Base-by-base conservation (phyloP, 768 basidiomycete species). In the Solioccasus polychromus region DNA sequence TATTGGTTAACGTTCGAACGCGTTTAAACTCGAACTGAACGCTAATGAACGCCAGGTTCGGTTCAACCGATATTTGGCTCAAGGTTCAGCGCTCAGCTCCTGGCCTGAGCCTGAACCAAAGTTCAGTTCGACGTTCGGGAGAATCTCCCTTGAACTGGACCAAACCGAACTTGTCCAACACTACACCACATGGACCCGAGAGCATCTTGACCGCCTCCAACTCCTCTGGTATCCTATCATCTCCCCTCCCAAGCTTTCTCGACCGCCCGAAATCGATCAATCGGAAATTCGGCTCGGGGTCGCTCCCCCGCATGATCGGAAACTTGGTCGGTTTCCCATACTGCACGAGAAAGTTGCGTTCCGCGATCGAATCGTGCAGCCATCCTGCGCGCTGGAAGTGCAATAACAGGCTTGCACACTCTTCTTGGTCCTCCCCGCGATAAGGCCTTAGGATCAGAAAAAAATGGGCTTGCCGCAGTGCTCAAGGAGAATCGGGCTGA, bases 251-350 rank as follows among this genome's bases (percentile, higher is more conserved):
- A 19, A 29, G 49, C 45, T 23, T 43, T 20, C 17, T 49, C 46
- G 68, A 63, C 42, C 76, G 66, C 11, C 78, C 78, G 30, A 78
- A 77, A 53, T 79, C 78, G 42, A 79, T 76, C 48, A 79, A 40
- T 19, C 77, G 70, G 53, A 76, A 79, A 38, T 71, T 67, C 23
- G n/a, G 25, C 45, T 63, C 51, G 8, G 58, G 40, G 10, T 43
- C 18, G 1, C 0, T 0, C 4, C 22, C 0, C n/a, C 60, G 39
- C 7, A 45, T 15, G 24, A 50, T 7, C 26, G 53, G 63, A n/a
- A 47, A 59, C n/a, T 51, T 47, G 8, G 62, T 63, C 34, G 74
- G 64, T 19, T 71, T 72, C 3, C 76, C 75, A 0, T 53, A 55
- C 42, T 78, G 76, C 15, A 68, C 54, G 24, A 78, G 55, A 36